Evolutionary conservation across 257 asterid species (phyloP).

Genomic region (Gardenia jasminoides): DNA sequence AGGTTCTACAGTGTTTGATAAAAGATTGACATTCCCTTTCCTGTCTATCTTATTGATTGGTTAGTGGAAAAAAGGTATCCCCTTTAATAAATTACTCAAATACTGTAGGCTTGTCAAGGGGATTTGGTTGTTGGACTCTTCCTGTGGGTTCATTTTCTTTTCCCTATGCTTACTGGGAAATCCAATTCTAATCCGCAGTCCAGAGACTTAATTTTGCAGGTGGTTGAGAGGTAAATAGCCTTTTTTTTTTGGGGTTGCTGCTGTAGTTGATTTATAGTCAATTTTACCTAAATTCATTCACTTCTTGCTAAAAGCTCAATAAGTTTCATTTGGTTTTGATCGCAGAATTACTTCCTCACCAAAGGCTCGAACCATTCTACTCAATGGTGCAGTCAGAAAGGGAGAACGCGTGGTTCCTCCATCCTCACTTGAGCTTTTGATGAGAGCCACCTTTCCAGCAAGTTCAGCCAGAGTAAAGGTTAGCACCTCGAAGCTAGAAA

Average conservation of each 20-base stretch:
- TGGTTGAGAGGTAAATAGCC: constrained; percentile 34
- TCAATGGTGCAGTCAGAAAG: constrained; percentile 29
- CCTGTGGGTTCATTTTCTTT: constrained; percentile 26
- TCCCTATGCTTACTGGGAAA: constrained; percentile 29
- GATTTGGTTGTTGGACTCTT: constrained; percentile 38
- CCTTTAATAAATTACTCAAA: not conserved
- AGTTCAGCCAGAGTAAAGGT: constrained; percentile 22
- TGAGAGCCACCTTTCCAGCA: constrained; percentile 21
- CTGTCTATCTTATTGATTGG: not conserved
- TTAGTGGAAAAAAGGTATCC: not conserved
- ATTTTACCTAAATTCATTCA: not conserved
- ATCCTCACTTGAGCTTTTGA: constrained; percentile 20
- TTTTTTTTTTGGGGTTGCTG: not conserved
- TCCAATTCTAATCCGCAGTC: constrained; percentile 29
- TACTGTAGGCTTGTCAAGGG: constrained; percentile 32
- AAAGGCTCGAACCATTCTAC: constrained; percentile 21
- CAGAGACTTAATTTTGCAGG: constrained; percentile 31
- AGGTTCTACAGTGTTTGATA: not conserved
- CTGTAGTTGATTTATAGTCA: no score
- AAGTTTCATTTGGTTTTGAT: not conserved
- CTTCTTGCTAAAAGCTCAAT: not conserved
- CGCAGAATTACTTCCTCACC: constrained; percentile 21
- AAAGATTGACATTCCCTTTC: not conserved
- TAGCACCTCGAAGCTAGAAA: not conserved
- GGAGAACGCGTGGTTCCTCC: constrained; percentile 29